Evolutionary conservation across 2,329 filamentous ascomycete genomes (phyloP), one percentile per base, ranked within the genome.

Genomic region (Elsinoe fawcettii): DNA sequence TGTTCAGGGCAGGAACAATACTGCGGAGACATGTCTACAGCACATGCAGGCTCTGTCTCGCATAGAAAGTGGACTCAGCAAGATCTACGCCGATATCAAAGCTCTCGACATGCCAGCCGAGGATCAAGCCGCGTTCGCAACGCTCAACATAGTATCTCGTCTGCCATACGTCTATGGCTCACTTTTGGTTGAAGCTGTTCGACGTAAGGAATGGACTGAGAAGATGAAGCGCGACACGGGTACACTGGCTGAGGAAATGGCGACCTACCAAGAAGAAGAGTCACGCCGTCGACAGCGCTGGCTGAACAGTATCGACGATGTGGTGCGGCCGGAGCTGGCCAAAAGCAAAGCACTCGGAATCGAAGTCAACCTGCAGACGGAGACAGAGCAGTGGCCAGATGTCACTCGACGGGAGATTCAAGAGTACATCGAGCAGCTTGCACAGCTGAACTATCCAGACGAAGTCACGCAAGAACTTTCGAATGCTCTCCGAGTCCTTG

Each of bases 131-230:
- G 86, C 87, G 0, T 91, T 96, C 67, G 86, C 95, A 61, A 81
- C 88, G 39, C 77, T 99, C 20, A 84, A 85, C 16, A 77, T 89
- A 20, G 85, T 96, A 34, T 85, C 91, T 43, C 84, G 91, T 61
- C 80, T 97, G 27, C 93, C 93, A 0, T 86, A 87, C 58, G 84
- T 95, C 64, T 99, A 97, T 69, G 91, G 91, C 0, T 91, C 90
- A 2, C 87, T 96, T 59, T 76, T 95, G 18, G 82, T 89, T 2
- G 93, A 99, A 71, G 87, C 90, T 14, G 83, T 96, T 39, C 83
- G 88, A 58, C 85, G 93, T 20, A 85, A 85, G 32, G 91, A 96
- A 72, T 99, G 93, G 91, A 83, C 82, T 11, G 89, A 95, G 55
- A 96, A 95, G 71, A 86, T 97, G 70, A 89, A 87, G 67, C 80